Evolutionary conservation across 331 rosid species (phyloP).

Genomic region (Dryas integrifolia): DNA sequence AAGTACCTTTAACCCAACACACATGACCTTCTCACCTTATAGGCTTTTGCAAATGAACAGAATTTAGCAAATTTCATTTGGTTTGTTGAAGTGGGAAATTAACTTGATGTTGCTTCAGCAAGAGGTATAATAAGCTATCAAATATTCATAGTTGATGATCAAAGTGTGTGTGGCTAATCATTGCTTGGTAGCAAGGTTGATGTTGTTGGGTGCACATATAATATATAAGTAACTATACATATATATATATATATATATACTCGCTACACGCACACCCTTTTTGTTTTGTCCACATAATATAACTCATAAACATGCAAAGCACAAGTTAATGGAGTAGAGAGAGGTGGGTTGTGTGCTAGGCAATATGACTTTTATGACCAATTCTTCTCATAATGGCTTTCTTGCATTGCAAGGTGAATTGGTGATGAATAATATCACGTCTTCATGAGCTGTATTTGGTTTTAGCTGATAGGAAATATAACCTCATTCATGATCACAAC

Average conservation of each 20-base stretch:
- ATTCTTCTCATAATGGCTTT: background rate
- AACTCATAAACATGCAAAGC: conserved; percentile 1
- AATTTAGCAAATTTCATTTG: background rate
- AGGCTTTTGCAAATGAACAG: background rate
- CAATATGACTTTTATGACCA: background rate
- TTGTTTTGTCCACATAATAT: background rate
- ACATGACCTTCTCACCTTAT: no score
- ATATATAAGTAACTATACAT: no score
- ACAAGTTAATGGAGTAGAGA: background rate
- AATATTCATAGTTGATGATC: background rate
- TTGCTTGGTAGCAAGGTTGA: background rate
- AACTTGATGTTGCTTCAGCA: background rate
- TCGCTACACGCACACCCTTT: background rate
- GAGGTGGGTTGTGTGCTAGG: background rate
- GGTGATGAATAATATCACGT: no score
- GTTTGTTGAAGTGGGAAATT: background rate
- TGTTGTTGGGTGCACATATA: background rate
- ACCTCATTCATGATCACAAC: conserved; percentile 22
- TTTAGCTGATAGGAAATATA: conserved; percentile 2
- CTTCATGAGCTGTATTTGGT: background rate
- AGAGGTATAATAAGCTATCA: background rate
- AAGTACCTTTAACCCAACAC: no score
- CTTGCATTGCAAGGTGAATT: conserved; percentile 6
- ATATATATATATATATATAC: no score
- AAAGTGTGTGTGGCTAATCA: background rate